Conservation (phyloP, 164 flowering plant species). For the Paratinospora sagittata region DNA sequence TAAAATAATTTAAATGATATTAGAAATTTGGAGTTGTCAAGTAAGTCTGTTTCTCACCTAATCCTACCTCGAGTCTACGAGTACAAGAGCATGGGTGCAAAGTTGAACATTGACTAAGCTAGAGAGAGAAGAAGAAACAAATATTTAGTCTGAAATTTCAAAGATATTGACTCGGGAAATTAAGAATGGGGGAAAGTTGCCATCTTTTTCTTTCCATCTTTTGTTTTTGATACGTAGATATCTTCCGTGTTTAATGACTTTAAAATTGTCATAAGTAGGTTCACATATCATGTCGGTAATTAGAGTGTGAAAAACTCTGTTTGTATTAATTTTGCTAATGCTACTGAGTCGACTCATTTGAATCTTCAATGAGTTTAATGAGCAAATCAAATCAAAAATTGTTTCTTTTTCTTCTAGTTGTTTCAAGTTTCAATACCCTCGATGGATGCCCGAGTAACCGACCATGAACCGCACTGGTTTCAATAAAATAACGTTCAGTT, state of each 20-base stretch:
- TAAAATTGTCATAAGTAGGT: neutral
- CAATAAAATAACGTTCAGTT: neutral
- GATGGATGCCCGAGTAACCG: neutral
- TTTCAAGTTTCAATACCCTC: neutral
- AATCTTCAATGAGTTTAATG: neutral
- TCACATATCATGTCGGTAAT: neutral
- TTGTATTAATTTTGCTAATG: no score
- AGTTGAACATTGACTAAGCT: neutral
- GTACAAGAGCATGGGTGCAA: neutral
- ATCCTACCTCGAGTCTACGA: no score
- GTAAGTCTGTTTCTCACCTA: neutral
- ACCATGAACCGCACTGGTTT: neutral
- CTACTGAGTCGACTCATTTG: neutral
- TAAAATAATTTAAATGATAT: no score
- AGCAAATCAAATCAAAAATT: neutral
- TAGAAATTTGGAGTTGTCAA: neutral
- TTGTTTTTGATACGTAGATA: neutral
- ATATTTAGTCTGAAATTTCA: neutral
- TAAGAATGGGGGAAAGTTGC: neutral
- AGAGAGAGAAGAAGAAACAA: neutral
- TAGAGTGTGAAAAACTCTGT: no score
- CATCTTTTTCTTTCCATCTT: neutral
- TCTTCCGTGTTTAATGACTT: neutral
- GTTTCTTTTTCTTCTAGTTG: neutral
- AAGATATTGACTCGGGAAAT: neutral